Percentiles rank a stretch among this genome's conserved stretches.
phyloP scores from a whole-genome alignment of 1,284 basidiomycete genomes.

The Pseudozyma thailandica region DNA sequence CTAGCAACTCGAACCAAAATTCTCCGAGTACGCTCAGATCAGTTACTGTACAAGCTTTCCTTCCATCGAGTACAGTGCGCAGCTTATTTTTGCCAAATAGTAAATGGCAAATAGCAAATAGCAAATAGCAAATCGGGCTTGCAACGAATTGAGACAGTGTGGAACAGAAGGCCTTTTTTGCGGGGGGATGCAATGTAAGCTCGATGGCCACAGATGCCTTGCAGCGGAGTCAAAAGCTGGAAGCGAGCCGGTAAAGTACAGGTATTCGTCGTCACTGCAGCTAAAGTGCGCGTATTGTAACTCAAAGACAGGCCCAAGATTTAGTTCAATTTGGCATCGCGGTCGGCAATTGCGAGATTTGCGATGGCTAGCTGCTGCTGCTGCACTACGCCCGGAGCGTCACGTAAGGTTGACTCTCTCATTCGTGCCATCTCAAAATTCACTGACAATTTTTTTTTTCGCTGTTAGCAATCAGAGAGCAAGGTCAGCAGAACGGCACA shows the following conservation, averaged over 20 bases:
- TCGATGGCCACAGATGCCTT: neutral
- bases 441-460: constrained; percentile 9
- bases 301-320: too few species aligned
- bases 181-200: neutral
- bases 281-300: too few species aligned
- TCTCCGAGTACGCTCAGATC: neutral
- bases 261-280: neutral
- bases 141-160: too few species aligned
- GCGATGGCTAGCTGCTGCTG: neutral
- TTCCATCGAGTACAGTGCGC: too few species aligned
- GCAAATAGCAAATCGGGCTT: too few species aligned
- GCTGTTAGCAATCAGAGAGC: neutral
- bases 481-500: constrained; percentile 12
- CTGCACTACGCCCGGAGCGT: too few species aligned
- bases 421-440: constrained; percentile 1
- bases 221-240: neutral
- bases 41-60: neutral
- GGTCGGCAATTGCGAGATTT: neutral
- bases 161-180: too few species aligned
- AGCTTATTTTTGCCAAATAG: too few species aligned
- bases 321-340: too few species aligned
- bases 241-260: neutral
- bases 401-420: constrained; percentile 2
- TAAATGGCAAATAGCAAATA: too few species aligned
- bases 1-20: neutral